Base-by-base conservation (phyloP, 73 alveolate species). In the Effrenium voratum region DNA sequence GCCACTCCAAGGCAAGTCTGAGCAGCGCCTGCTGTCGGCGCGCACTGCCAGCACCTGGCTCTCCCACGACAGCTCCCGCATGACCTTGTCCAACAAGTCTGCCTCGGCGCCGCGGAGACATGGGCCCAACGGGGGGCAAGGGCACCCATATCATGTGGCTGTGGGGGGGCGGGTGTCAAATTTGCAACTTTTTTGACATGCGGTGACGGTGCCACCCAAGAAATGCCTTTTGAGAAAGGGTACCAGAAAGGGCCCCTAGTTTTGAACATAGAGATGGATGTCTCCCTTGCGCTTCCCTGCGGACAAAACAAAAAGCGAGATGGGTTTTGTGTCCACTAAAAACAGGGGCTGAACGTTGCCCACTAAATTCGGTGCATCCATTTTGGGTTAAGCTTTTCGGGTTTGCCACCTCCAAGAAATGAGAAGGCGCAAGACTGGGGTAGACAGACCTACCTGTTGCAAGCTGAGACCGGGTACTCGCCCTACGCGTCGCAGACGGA, bases 401-500 rank as follows among this genome's bases (percentile, higher is more conserved):
- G 5, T 26, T 44, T 70, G 45, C 30, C 13, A n/a, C 49, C 24
- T 44, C 28, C 13, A 2, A 70, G 6, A 70, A 10, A 44, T 30
- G 5, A 47, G 5, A 2, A 13, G 82, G 36, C 16, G 47, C 44
- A n/a, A 13, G 26, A 47, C 2, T 3, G 81, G 30, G 26, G 16
- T 5, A 3, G 30, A 30, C 82, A 5, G 26, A 75, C 15, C 57
- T 5, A 24, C 24, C 30, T 41, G 5, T 15, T 22, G 41, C 5
- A 2, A 40, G 24, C 44, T 63, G 22, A 77, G 88, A 63, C 88
- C 1, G 88, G 88, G 1, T 77, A 44, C 45, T 77, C 88, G 63
- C 88, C 88, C 28, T 77, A 77, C 88, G 28, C 88, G 19, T 77
- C 88, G 16, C 88, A 77, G 63, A 77, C 88, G 45, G 88, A 77